These are phyloP conservation scores for Spinellus fusiger DNA, from an alignment of 192 early-diverging fungal species.

Conservation along the genomic window DNA sequence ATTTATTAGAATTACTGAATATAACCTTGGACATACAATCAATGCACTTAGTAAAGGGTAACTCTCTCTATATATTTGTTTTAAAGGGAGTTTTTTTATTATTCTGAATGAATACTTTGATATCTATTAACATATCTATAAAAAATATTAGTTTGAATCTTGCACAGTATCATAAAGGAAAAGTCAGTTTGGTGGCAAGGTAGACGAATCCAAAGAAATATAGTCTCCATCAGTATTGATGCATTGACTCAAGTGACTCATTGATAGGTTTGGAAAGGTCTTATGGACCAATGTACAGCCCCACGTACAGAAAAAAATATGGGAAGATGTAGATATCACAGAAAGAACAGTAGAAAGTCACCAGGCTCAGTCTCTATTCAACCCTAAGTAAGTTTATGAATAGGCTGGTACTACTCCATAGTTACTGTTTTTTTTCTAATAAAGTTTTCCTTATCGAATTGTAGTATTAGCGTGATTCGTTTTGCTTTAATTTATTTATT, in stretches of 20 bases:
- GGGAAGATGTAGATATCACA: conserved; percentile 27
- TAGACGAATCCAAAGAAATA: not conserved
- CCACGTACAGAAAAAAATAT: conserved; percentile 5
- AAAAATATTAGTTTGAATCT: too few relatives aligned
- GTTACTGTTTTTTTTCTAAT: not conserved
- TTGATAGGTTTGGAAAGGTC: conserved; percentile 28
- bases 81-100: too few relatives aligned
- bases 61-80: not conserved
- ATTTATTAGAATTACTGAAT: not conserved
- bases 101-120: not conserved
- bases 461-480: not conserved
- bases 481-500: not conserved
- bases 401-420: too few relatives aligned
- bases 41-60: not conserved
- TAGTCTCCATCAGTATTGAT: not conserved
- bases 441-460: not conserved
- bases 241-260: not conserved
- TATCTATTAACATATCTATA: too few relatives aligned
- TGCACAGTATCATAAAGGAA: too few relatives aligned
- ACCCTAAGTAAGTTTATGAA: conserved; percentile 6
- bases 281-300: conserved; percentile 13
- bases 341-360: conserved; percentile 19
- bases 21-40: not conserved
- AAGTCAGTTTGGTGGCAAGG: not conserved
- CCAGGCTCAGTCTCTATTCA: conserved; percentile 10